A percentile compares a stretch with the other conserved stretches of the same genome.
Evolutionary conservation across 148 eudicot genomes (phyloP).

Genomic region (Chenopodium suecicum): DNA sequence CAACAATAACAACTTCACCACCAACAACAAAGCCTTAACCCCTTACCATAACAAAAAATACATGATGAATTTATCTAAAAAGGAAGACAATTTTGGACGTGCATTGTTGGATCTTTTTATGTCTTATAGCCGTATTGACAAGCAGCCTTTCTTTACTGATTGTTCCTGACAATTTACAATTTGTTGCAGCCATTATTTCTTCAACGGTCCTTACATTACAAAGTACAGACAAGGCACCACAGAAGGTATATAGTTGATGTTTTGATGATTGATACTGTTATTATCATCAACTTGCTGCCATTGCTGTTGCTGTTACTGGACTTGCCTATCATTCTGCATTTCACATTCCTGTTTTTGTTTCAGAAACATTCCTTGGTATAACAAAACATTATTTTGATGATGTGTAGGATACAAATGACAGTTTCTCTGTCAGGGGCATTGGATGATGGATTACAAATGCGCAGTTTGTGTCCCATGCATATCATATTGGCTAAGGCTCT

Average conservation of each 20-base stretch:
- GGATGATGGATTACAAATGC: conserved; percentile 52
- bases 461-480: conserved; percentile 60
- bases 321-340: neutral
- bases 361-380: conserved; percentile 17
- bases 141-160: neutral
- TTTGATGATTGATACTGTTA: neutral
- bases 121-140: neutral
- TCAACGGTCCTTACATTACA: conserved; percentile 85
- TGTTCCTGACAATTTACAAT: conserved; percentile 27
- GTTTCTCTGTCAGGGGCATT: conserved; percentile 54
- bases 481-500: conserved; percentile 69
- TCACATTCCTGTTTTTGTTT: neutral
- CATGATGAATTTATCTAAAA: neutral
- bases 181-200: conserved; percentile 79
- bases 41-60: neutral
- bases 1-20: too few species aligned
- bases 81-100: neutral
- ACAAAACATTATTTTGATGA: conserved; percentile 2
- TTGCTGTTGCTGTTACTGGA: neutral
- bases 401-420: conserved; percentile 70
- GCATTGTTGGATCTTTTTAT: neutral
- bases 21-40: too few species aligned
- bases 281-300: neutral
- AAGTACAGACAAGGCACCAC: conserved; percentile 62
- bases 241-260: conserved; percentile 43